Conservation (phyloP, 257 asterid genomes). For the Scutellaria barbata region DNA sequence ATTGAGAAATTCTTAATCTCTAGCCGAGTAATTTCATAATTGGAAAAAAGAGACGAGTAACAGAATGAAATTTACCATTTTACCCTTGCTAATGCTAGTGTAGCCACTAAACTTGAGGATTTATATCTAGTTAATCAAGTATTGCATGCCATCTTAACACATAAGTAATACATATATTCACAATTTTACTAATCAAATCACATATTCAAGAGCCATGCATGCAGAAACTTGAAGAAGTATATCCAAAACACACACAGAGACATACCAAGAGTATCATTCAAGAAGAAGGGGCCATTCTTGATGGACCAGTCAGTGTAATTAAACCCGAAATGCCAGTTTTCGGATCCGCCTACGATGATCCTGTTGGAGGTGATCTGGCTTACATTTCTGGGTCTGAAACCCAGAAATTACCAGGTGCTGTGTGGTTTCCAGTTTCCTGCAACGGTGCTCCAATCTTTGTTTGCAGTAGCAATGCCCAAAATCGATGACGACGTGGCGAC, state of each 20-base stretch:
- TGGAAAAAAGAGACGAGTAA: too few species aligned
- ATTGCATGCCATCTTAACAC: too few species aligned
- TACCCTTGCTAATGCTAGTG: too few species aligned
- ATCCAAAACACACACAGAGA: neutral
- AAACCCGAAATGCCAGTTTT: slow-evolving; percentile 68
- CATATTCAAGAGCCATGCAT: neutral
- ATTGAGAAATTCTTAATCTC: too few species aligned
- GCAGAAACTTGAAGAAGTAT: neutral
- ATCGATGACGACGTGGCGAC: slow-evolving; percentile 26
- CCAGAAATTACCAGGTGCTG: slow-evolving; percentile 31
- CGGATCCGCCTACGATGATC: slow-evolving; percentile 62
- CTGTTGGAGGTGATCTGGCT: slow-evolving; percentile 41
- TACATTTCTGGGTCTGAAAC: slow-evolving; percentile 40
- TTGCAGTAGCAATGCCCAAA: slow-evolving; percentile 44
- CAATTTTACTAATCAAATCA: too few species aligned
- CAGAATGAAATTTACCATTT: too few species aligned
- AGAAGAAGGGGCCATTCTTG: slow-evolving; percentile 59
- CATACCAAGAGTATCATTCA: slow-evolving; percentile 64
- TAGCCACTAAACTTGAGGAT: too few species aligned
- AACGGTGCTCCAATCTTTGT: slow-evolving; percentile 45
- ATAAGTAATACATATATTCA: too few species aligned
- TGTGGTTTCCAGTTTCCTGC: slow-evolving; percentile 44
- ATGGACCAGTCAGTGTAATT: slow-evolving; percentile 76
- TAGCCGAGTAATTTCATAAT: too few species aligned
- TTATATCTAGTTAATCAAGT: too few species aligned